Evolutionary conservation across 2,329 filamentous ascomycete genomes (phyloP), one percentile per base, ranked within the genome.

Genomic region (Fusarium xylarioides): DNA sequence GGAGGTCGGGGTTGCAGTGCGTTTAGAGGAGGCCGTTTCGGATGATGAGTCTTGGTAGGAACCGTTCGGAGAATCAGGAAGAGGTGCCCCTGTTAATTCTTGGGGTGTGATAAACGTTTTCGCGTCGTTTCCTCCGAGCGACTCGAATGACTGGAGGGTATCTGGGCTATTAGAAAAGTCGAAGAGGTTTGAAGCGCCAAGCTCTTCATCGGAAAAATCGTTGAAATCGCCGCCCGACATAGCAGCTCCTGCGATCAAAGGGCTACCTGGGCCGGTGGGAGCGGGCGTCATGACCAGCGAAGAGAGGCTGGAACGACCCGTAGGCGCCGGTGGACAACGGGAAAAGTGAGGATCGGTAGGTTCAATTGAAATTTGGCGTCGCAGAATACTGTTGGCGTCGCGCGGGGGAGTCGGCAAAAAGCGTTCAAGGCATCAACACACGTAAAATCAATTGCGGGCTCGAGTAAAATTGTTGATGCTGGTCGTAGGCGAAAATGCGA

Each of bases 11-110:
- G 84, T 86, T 21, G 82, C 81, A 40, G 86, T 83, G 63, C 84
- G 81, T 77, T 87, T 87, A 37, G 85, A 78, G 34, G 81, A 87
- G 43, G 85, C 85, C 14, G 87, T 88, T 68, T 88, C 86, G 56
- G 86, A 88, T 8, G 85, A 86, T 7, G 86, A 87, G 74, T 88
- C 86, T 64, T 83, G 83, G 56, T 84, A 85, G 16, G 82, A 84
- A 57, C 79, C 82, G 78, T 80, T 81, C 50, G 83, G 82, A 42
- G 83, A 84, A 69, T 82, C 81, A 56, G 82, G 83, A 50, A 83
- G 82, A n/a, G 83, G 82, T 21, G 81, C 82, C 26, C 79, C 74
- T 21, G 82, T 75, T 44, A 82, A 76, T 43, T 82, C 79, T 64
- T 81, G 78, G 11, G 80, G 79, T 43, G 80, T 79, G 35, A 82